Base-by-base conservation (phyloP, 2,329 filamentous ascomycete genomes). In the Cladophialophora yegresii region DNA sequence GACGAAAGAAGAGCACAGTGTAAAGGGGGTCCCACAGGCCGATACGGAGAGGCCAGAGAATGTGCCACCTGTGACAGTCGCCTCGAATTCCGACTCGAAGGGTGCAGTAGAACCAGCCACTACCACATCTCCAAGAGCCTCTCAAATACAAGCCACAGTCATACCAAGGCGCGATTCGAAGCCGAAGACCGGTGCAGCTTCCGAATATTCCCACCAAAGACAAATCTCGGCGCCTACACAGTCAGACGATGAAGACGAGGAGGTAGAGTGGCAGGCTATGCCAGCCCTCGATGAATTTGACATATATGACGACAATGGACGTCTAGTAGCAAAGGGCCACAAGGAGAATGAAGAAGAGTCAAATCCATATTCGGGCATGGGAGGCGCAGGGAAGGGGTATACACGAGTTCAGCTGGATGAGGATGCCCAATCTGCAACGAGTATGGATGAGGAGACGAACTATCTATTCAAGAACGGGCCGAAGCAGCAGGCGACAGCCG, bases 351-450 rank as follows among this genome's bases (percentile, higher is more conserved):
- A 88, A 13, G 88, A 92, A 54, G 88, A 89, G 61, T 43, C 61
- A n/a, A 73, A 82, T 40, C 84, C 89, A 53, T 81, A 78, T 51
- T 85, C 87, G 66, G 87, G 85, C 49, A 96, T 96, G 72, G 85
- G 82, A 23, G 89, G 89, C 13, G 83, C 96, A 0, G 93, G 93
- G 26, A 97, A 92, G 77, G 95, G 95, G 4, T 99, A 99, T 76
- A 99, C 95, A 0, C 85, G 92, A 55, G 92, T 99, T n/a, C 86
- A 96, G 67, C 84, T 96, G 72, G 95, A 99, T 72, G 95, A 99
- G 69, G 95, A 99, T 77, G 93, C 89, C 13, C 87, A 96, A 75
- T 97, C 93, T 30, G 90, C 90, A 55, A 99, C 92, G 3, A 98
- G 93, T 78, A 87, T 99, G 87, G 95, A 99, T 74, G 95, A 99